Conservation (phyloP, 306 rosid species). For the Glycine tomentella region DNA sequence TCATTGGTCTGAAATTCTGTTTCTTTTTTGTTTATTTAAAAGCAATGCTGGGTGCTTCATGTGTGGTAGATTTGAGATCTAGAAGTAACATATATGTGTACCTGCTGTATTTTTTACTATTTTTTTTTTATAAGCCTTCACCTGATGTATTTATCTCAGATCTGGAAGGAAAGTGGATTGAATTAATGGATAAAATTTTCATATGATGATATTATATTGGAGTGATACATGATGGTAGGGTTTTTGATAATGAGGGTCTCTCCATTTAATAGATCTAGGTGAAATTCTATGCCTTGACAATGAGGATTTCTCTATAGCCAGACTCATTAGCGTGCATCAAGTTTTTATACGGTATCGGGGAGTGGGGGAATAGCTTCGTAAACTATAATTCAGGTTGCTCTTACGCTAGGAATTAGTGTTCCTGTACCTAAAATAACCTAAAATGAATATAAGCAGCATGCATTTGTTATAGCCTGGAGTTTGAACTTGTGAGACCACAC, state of each 20-base stretch:
- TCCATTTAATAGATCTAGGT: conserved; percentile 15
- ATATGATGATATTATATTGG: conserved; percentile 3
- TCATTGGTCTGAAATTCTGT: conserved; percentile 8
- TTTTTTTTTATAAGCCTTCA: not conserved
- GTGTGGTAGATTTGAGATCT: conserved; percentile 27
- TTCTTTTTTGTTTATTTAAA: conserved; percentile 5
- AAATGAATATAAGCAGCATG: not conserved
- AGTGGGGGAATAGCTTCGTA: conserved; percentile 11
- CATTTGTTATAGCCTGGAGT: not conserved
- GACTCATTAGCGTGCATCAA: not conserved
- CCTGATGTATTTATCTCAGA: conserved; percentile 29
- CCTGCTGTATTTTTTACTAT: not conserved
- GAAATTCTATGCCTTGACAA: conserved; percentile 18
- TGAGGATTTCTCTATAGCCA: not conserved
- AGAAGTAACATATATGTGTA: conserved; percentile 7
- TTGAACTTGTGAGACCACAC: conserved; percentile 8
- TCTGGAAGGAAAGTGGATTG: conserved; percentile 44
- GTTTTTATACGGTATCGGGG: too few species aligned
- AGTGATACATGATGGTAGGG: conserved; percentile 13
- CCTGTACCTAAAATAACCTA: conserved; percentile 6
- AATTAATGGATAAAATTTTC: conserved; percentile 8
- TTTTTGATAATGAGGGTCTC: not conserved
- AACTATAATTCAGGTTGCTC: conserved; percentile 21
- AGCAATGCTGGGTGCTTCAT: conserved; percentile 30
- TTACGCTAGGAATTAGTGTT: conserved; percentile 18